phyloP scores from a whole-genome alignment of 2,329 filamentous ascomycete genomes.

The Byssothecium circinans region DNA sequence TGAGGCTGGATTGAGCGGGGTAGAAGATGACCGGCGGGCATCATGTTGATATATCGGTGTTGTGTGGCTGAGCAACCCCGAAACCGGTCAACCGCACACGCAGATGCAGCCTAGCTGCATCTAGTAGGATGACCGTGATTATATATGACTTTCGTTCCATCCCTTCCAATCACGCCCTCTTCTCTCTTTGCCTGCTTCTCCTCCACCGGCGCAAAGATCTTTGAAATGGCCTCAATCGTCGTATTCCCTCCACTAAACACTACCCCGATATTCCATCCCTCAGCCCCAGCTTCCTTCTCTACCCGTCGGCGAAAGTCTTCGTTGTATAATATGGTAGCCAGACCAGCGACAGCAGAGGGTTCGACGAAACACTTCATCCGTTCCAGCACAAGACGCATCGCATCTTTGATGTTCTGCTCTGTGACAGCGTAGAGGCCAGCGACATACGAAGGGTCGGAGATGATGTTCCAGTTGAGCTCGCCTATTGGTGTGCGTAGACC shows the following conservation, averaged over 20 bases:
- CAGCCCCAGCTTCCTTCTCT: constrained; percentile 67
- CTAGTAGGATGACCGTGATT: too few relatives aligned
- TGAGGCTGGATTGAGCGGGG: too few relatives aligned
- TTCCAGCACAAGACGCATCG: constrained; percentile 79
- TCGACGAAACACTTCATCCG: constrained; percentile 89
- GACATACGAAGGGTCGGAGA: constrained; percentile 72
- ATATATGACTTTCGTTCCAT: constrained; percentile 47
- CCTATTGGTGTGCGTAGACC: constrained; percentile 85
- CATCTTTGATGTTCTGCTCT: constrained; percentile 78
- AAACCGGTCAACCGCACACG: too few relatives aligned
- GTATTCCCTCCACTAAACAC: constrained; percentile 68
- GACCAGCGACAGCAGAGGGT: constrained; percentile 79
- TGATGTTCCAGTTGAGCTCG: constrained; percentile 71
- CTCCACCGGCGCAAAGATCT: constrained; percentile 51
- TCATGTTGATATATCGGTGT: too few relatives aligned
- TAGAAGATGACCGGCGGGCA: too few relatives aligned
- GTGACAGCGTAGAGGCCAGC: constrained; percentile 70
- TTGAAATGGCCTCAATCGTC: constrained; percentile 61
- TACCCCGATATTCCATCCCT: constrained; percentile 72
- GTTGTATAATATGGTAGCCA: constrained; percentile 82
- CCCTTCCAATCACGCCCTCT: constrained; percentile 43
- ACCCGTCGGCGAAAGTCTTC: constrained; percentile 74
- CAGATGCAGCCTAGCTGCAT: too few relatives aligned
- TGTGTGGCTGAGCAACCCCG: too few relatives aligned
- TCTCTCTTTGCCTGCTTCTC: constrained; percentile 41